Percentiles rank a stretch among this genome's conserved stretches.
These are phyloP conservation scores for Serendipita vermifera DNA, from an alignment of 768 basidiomycete species.

Conservation along the genomic window DNA sequence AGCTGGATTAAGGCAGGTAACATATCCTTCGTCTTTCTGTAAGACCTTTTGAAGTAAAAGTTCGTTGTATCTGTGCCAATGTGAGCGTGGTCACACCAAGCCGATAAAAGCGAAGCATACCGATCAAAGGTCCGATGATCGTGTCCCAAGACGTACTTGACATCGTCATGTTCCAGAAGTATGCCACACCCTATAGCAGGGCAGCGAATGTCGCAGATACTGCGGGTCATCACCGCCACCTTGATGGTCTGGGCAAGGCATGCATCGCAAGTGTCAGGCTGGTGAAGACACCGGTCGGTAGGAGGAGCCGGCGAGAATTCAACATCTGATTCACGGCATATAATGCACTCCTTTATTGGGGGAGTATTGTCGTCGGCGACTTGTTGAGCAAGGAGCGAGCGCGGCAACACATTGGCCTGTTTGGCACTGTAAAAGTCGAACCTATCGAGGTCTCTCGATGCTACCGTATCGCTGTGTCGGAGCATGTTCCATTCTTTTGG, in stretches of 20 bases:
- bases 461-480: no score
- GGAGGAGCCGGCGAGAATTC: neutral
- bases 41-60: neutral
- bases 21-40: neutral
- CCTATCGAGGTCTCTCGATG: no score
- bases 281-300: slow-evolving; percentile 2
- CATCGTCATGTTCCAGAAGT: slow-evolving; percentile 2
- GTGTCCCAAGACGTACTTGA: slow-evolving; percentile 1
- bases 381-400: no score
- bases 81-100: neutral
- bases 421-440: no score
- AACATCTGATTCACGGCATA: neutral
- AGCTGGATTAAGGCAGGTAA: neutral
- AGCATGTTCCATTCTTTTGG: no score
- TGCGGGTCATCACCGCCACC: neutral
- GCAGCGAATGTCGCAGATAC: neutral
- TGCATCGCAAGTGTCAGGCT: neutral
- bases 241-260: neutral
- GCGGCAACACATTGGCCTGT: no score
- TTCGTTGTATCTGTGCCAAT: neutral
- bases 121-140: neutral
- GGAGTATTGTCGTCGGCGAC: no score
- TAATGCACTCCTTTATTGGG: neutral
- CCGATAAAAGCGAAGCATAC: neutral
- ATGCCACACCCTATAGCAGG: neutral